phyloP scores from a whole-genome alignment of 169 alveolate genomes.

The Amoebophrya sp. region DNA sequence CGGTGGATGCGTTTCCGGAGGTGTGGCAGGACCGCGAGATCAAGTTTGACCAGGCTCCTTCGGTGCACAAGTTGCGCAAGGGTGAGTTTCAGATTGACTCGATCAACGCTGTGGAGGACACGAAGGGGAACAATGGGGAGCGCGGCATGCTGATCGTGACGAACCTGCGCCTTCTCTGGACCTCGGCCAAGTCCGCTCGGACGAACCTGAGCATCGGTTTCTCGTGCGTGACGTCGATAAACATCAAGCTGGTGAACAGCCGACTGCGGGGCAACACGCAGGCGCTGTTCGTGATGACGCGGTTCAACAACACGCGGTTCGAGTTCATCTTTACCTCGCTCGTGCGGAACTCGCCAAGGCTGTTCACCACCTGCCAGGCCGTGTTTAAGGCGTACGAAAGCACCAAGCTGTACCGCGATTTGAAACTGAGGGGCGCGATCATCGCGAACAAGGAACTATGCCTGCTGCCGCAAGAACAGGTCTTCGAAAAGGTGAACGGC shows the following conservation, averaged over 20 bases:
- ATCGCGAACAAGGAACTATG: conserved; percentile 46
- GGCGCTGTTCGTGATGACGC: conserved; percentile 45
- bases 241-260: conserved; percentile 48
- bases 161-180: conserved; percentile 45
- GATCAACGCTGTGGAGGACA: conserved; percentile 50
- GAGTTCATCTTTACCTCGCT: conserved; percentile 58
- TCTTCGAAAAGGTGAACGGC: conserved; percentile 42
- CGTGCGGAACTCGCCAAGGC: conserved; percentile 47
- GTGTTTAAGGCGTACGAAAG: conserved; percentile 51
- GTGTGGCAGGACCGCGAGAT: too few relatives aligned
- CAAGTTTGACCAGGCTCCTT: conserved; percentile 26
- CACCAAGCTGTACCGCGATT: conserved; percentile 51
- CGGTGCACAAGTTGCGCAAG: conserved; percentile 19
- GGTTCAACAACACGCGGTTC: conserved; percentile 42
- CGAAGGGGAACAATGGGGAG: conserved; percentile 59
- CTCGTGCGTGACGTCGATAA: conserved; percentile 44
- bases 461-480: conserved; percentile 44
- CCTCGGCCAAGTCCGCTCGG: conserved; percentile 32
- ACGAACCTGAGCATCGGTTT: conserved; percentile 50
- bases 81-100: conserved; percentile 41
- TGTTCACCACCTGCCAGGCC: conserved; percentile 51
- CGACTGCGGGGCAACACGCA: conserved; percentile 48
- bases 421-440: conserved; percentile 53
- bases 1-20: too few relatives aligned
- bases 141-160: conserved; percentile 51